Evolutionary conservation across 1,139 yeast genomes (phyloP).

Genomic region (Cylindricascospora bacillispora): DNA sequence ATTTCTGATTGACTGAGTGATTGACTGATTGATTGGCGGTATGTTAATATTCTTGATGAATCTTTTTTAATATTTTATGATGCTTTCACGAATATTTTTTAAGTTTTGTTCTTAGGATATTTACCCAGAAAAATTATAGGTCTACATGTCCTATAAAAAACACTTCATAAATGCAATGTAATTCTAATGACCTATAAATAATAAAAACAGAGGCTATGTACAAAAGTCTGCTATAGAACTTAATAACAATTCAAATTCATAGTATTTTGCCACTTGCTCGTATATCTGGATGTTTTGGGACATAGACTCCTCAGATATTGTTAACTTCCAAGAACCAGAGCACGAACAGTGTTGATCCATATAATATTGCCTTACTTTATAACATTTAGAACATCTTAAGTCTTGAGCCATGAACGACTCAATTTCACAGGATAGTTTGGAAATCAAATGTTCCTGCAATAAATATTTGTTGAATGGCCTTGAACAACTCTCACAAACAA

Average conservation of each 20-base stretch:
- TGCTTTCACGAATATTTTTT: no score
- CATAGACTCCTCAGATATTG: constrained; percentile 37
- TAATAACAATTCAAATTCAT: constrained; percentile 46
- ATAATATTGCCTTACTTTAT: constrained; percentile 50
- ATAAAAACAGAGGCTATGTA: no score
- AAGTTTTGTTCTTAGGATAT: no score
- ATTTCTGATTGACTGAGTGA: background rate
- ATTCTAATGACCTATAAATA: no score
- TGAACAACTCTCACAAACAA: constrained; percentile 63
- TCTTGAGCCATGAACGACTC: constrained; percentile 70
- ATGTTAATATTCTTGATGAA: background rate
- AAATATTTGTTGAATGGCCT: constrained; percentile 51
- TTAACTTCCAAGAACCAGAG: constrained; percentile 74
- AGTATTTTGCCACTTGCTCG: constrained; percentile 46
- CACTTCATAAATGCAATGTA: no score
- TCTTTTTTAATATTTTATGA: no score
- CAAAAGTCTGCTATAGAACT: constrained; percentile 32
- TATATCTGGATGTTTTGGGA: constrained; percentile 37
- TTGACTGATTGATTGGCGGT: background rate
- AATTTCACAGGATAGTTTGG: constrained; percentile 42
- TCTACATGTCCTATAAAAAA: no score
- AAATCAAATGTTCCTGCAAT: constrained; percentile 68
- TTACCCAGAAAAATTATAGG: no score
- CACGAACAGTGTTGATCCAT: constrained; percentile 72
- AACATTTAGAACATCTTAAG: constrained; percentile 66